Evolutionary conservation across 1,139 yeast species (phyloP).

Genomic region (Candida frijolesensis): DNA sequence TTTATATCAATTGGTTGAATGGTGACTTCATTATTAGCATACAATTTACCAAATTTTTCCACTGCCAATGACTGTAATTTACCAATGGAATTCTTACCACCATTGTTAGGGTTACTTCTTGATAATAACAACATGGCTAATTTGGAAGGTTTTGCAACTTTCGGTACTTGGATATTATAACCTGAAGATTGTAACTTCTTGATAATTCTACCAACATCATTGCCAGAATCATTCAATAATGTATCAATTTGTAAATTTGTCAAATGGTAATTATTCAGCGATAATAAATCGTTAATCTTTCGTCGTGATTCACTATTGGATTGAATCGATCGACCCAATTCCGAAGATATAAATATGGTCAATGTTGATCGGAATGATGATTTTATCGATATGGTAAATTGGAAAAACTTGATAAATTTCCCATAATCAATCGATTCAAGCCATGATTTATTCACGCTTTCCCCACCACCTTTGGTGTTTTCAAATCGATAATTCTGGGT

Average conservation of each 20-base stretch:
- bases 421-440: constrained; percentile 17
- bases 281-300: constrained; percentile 6
- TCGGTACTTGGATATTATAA: constrained; percentile 5
- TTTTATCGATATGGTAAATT: constrained; percentile 33
- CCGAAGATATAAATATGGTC: constrained; percentile 15
- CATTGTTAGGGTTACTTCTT: neutral
- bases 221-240: constrained; percentile 7
- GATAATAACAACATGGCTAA: neutral
- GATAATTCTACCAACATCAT: constrained; percentile 5
- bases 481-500: constrained; percentile 41
- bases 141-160: neutral
- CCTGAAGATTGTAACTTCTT: constrained; percentile 8
- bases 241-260: constrained; percentile 10
- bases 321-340: constrained; percentile 8
- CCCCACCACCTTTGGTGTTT: constrained; percentile 34
- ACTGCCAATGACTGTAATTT: neutral
- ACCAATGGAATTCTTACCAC: neutral
- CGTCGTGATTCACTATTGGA: constrained; percentile 7
- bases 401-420: constrained; percentile 35
- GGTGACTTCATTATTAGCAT: neutral
- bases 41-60: neutral
- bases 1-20: neutral
- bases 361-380: constrained; percentile 35
- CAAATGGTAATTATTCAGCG: constrained; percentile 6
- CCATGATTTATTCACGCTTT: constrained; percentile 30